A percentile compares a stretch with the other conserved stretches of the same genome.
phyloP scores from a whole-genome alignment of 176 grass and related monocot genomes.

The Poa annua region DNA sequence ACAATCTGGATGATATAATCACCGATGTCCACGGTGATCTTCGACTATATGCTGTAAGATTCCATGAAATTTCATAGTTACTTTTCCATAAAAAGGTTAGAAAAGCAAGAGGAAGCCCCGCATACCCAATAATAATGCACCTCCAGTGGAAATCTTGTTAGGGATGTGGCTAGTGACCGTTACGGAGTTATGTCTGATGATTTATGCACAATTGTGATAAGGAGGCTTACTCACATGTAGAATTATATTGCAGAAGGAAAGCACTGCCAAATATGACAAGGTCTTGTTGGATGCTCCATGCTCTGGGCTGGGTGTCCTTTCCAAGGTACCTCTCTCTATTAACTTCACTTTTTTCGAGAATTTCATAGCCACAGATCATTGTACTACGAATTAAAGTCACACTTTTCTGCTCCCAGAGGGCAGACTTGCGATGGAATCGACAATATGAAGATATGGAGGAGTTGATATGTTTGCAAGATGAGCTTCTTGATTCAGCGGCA shows the following conservation, averaged over 20 bases:
- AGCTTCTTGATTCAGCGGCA: conserved; percentile 83
- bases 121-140: conserved; percentile 18
- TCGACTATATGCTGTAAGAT: conserved; percentile 82
- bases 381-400: conserved; percentile 32
- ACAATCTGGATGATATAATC: conserved; percentile 68
- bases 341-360: conserved; percentile 5
- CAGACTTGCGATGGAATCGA: conserved; percentile 97
- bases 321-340: conserved; percentile 65
- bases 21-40: conserved; percentile 71
- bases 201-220: conserved; percentile 23
- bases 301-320: conserved; percentile 89
- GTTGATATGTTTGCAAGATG: conserved; percentile 75
- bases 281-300: conserved; percentile 91
- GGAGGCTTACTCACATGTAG: conserved; percentile 13
- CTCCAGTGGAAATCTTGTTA: conserved; percentile 36
- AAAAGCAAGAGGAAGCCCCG: background rate
- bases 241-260: conserved; percentile 64
- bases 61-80: conserved; percentile 25
- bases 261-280: conserved; percentile 63
- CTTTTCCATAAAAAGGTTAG: background rate
- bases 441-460: conserved; percentile 84
- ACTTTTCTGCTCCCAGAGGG: conserved; percentile 55
- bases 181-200: conserved; percentile 11
- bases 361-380: background rate
- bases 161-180: background rate